Base-by-base conservation (phyloP, 345 rosid species). In the Aethionema arabicum region DNA sequence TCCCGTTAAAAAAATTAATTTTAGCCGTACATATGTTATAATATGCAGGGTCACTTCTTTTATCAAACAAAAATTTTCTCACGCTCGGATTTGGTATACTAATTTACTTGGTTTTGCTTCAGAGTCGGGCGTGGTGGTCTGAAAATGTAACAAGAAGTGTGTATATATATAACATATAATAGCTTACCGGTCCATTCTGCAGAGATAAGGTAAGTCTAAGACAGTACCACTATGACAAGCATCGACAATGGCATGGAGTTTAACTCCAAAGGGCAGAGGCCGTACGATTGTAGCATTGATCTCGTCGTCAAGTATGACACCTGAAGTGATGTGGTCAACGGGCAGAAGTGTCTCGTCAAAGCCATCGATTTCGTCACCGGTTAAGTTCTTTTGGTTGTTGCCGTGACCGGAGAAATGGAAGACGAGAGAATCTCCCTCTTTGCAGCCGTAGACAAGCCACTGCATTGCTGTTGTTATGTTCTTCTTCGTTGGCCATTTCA, bases 381-480 rank as follows among this genome's bases (percentile, higher is more conserved):
- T 70, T 61, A 61, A 9, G 76, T 89, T 73, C 56, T 55, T 67
- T 72, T 89, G 86, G 70, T 86, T 93, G 14, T 86, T 76, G 40
- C 96, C 98, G 56, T 92, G 98, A 45, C 96, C 98, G 15, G 96
- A 89, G 71, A 52, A 89, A 61, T 92, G 96, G 64, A 92, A 92
- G 36, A 92, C 84, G 29, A 92, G 63, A 2, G 96, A 88, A 72
- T 92, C 96, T 29, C 98, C 96, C 2, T 95, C 50, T 73, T 78
- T 78, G 56, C 89, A 84, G 32, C 78, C 79, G 59, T 75, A 85
- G 33, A 91, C 75, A 29, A 88, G 83, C 98, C 96, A 88, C 40
- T 72, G 67, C 79, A 88, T 8, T 13, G 95, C 96, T 85, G 65
- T 77, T 72, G 79, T 84, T 70, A 88, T 80, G 82, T 83, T 88